Evolutionary conservation across 2,329 filamentous ascomycete species (phyloP).

Genomic region (Fusarium sp.): DNA sequence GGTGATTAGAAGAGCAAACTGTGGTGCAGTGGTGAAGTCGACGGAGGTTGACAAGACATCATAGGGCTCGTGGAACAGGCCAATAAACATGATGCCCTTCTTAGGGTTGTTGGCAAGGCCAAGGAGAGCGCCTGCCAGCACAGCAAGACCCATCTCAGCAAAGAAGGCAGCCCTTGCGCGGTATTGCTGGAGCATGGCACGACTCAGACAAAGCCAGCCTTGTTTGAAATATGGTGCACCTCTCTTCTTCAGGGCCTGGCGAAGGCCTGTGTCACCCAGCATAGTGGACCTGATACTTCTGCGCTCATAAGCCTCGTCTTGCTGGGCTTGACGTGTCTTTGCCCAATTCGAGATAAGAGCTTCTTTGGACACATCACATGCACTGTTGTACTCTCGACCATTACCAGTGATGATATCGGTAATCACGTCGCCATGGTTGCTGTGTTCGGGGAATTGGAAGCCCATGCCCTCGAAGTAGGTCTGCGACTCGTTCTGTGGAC

Average conservation of each 20-base stretch:
- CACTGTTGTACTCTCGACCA: slow-evolving; percentile 62
- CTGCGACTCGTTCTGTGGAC: slow-evolving; percentile 57
- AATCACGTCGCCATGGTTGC: slow-evolving; percentile 68
- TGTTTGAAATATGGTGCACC: slow-evolving; percentile 64
- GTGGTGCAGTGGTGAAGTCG: slow-evolving; percentile 63
- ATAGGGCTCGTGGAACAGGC: slow-evolving; percentile 64
- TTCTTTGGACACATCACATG: slow-evolving; percentile 61
- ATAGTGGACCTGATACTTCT: slow-evolving; percentile 42
- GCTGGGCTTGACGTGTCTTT: slow-evolving; percentile 43
- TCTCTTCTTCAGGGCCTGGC: slow-evolving; percentile 60
- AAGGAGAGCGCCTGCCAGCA: slow-evolving; percentile 65
- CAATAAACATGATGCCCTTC: slow-evolving; percentile 65
- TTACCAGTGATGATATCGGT: slow-evolving; percentile 73
- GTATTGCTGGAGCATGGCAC: slow-evolving; percentile 69
- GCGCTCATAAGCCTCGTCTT: slow-evolving; percentile 25
- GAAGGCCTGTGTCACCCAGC: slow-evolving; percentile 52
- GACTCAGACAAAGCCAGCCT: slow-evolving; percentile 63
- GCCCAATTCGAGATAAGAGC: slow-evolving; percentile 63
- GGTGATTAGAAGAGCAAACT: slow-evolving; percentile 64
- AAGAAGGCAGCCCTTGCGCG: slow-evolving; percentile 63
- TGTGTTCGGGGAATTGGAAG: slow-evolving; percentile 62
- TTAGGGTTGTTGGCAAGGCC: slow-evolving; percentile 64
- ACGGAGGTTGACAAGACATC: slow-evolving; percentile 63
- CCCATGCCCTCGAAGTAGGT: slow-evolving; percentile 65
- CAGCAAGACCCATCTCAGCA: slow-evolving; percentile 66